These are phyloP conservation scores for Trametes gibbosa DNA, from an alignment of 768 basidiomycete species.

Conservation along the genomic window DNA sequence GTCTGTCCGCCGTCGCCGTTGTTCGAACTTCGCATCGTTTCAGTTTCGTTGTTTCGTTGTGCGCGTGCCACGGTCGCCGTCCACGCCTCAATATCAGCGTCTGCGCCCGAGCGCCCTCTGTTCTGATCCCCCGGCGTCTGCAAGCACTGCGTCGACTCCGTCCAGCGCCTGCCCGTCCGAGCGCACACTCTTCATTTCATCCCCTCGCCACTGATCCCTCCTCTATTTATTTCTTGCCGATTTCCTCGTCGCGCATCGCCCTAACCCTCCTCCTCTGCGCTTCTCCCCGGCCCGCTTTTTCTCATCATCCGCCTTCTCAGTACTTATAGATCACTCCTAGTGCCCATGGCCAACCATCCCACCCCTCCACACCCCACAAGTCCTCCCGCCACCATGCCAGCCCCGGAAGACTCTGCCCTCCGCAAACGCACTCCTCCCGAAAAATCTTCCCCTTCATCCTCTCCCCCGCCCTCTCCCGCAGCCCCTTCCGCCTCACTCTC, in stretches of 20 bases:
- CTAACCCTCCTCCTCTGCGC: not conserved
- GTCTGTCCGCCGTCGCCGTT: not conserved
- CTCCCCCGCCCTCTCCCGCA: not conserved
- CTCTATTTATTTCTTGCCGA: not conserved
- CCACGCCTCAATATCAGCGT: not conserved
- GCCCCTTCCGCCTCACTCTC: not conserved
- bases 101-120: not conserved
- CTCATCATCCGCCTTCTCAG: conserved; percentile 1
- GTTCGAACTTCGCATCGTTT: not conserved
- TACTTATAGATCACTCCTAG: conserved; percentile 12
- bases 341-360: not conserved
- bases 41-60: not conserved
- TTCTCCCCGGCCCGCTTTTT: not conserved
- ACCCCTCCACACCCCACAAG: not conserved
- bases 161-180: too few relatives aligned
- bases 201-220: not conserved
- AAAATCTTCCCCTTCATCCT: not conserved
- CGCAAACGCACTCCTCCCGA: conserved; percentile 22
- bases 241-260: not conserved
- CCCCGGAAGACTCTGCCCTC: conserved; percentile 17
- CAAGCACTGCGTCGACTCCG: too few relatives aligned
- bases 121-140: too few relatives aligned
- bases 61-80: not conserved
- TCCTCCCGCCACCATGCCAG: conserved; percentile 21
- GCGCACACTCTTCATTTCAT: too few relatives aligned